Conservation (phyloP, 306 rosid genomes). For the Echinosophora koreensis region DNA sequence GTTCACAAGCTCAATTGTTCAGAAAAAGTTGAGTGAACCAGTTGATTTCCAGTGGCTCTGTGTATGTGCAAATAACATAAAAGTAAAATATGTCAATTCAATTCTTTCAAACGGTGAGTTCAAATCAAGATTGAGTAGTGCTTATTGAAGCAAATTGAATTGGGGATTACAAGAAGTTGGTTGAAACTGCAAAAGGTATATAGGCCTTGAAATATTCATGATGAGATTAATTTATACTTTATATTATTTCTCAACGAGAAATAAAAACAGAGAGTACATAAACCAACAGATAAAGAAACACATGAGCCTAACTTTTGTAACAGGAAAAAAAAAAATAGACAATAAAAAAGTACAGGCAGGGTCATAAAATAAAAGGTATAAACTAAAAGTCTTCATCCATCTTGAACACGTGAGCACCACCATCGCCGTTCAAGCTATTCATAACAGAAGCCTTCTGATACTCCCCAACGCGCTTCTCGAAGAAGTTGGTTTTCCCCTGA, state of each 20-base stretch:
- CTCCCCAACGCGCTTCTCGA: conserved; percentile 89
- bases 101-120: conserved; percentile 25
- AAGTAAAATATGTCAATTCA: conserved; percentile 4
- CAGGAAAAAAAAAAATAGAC: background rate
- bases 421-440: conserved; percentile 68
- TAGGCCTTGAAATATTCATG: background rate
- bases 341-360: background rate
- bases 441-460: conserved; percentile 86
- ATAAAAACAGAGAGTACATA: background rate
- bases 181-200: conserved; percentile 20
- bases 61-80: background rate
- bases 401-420: conserved; percentile 64
- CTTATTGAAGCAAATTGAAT: conserved; percentile 23
- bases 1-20: conserved; percentile 11
- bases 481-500: conserved; percentile 91
- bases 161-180: conserved; percentile 4
- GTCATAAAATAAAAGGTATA: background rate
- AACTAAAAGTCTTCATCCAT: conserved; percentile 73
- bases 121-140: conserved; percentile 33
- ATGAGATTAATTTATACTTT: background rate
- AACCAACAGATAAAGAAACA: background rate
- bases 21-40: conserved; percentile 1
- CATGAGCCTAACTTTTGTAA: background rate
- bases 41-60: conserved; percentile 26
- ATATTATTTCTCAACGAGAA: background rate